These are phyloP conservation scores for Fraxinus sp. DNA, from an alignment of 305 asterid genomes.

Conservation along the genomic window DNA sequence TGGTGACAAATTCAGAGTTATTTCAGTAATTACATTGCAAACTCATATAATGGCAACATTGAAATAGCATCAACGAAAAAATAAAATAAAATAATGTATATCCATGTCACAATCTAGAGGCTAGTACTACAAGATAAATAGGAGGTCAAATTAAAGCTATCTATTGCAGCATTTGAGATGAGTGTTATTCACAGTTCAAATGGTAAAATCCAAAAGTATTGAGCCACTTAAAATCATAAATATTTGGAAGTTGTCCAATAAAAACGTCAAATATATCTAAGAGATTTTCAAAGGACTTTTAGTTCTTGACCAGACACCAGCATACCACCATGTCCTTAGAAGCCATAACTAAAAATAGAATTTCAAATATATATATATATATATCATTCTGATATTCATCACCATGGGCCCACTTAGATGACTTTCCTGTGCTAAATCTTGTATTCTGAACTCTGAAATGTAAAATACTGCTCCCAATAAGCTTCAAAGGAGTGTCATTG, in stretches of 20 bases:
- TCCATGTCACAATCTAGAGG: neutral
- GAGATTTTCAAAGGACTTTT: slow-evolving; percentile 1
- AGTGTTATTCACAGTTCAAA: neutral
- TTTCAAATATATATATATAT: neutral
- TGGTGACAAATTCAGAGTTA: neutral
- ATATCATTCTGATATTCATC: neutral
- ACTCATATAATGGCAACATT: neutral
- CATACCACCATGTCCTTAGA: neutral
- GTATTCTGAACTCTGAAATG: neutral
- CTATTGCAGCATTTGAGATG: neutral
- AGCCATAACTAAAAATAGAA: neutral
- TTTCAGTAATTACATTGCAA: neutral
- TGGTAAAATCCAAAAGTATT: neutral
- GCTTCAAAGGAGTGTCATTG: slow-evolving; percentile 1
- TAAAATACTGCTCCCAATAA: slow-evolving; percentile 2
- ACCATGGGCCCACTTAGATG: neutral
- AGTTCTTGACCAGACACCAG: neutral
- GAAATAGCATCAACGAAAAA: neutral
- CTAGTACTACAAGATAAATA: neutral
- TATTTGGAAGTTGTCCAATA: neutral
- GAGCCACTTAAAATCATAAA: neutral
- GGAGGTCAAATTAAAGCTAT: neutral
- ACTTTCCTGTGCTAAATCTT: neutral
- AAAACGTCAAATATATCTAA: neutral
- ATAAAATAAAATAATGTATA: neutral